phyloP scores from a whole-genome alignment of 1,284 basidiomycete species.

The Thecaphora thlaspeos region DNA sequence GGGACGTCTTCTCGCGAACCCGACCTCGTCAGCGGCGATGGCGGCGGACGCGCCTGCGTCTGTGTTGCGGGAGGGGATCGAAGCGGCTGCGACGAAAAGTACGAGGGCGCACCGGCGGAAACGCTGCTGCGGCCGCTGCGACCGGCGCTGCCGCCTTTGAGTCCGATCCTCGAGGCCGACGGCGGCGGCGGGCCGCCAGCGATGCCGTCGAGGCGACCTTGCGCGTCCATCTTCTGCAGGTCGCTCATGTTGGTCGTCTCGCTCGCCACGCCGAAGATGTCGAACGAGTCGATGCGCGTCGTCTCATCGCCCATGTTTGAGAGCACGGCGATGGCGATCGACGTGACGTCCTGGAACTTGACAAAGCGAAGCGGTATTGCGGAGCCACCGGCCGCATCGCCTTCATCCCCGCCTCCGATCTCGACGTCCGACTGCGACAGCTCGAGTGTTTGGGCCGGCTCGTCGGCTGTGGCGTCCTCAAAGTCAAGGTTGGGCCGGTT shows the following conservation, averaged over 20 bases:
- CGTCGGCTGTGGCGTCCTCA: conserved; percentile 56
- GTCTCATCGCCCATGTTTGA: conserved; percentile 75
- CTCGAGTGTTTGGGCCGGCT: conserved; percentile 59
- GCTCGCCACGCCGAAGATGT: conserved; percentile 69
- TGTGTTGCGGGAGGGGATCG: background rate
- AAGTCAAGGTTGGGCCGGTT: conserved; percentile 58
- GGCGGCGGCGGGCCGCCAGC: conserved; percentile 2
- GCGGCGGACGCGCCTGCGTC: background rate
- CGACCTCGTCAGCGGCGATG: background rate
- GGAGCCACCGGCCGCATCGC: conserved; percentile 60
- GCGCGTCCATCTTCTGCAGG: conserved; percentile 37
- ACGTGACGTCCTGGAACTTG: conserved; percentile 70
- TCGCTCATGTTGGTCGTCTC: conserved; percentile 62
- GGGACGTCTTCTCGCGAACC: background rate
- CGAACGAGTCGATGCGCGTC: conserved; percentile 74
- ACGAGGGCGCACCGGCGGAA: background rate
- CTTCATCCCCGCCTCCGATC: conserved; percentile 5
- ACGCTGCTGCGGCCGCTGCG: conserved; percentile 1
- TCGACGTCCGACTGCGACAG: conserved; percentile 56
- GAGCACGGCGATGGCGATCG: conserved; percentile 69
- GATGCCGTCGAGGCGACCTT: conserved; percentile 10
- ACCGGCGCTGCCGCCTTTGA: conserved; percentile 67
- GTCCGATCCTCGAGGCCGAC: conserved; percentile 7
- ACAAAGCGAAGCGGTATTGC: conserved; percentile 70
- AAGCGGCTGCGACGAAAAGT: background rate